Conservation (phyloP, 305 asterid genomes). For the Andrographis paniculata region DNA sequence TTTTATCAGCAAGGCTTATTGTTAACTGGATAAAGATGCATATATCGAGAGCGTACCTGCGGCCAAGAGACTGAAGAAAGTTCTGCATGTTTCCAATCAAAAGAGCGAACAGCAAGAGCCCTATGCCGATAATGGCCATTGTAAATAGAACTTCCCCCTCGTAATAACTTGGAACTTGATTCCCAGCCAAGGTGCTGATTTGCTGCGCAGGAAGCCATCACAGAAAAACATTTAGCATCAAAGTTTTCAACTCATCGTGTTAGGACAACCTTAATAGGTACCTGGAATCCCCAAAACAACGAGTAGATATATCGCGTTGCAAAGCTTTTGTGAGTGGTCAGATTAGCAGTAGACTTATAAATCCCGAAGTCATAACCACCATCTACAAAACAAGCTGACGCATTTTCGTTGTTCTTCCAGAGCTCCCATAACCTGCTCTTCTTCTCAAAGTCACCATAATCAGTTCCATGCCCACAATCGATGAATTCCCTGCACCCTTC, state of each 20-base stretch:
- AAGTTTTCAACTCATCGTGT: too few species aligned
- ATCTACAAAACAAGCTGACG: conserved; percentile 51
- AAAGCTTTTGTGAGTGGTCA: conserved; percentile 40
- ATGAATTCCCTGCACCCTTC: conserved; percentile 35
- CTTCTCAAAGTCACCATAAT: conserved; percentile 13
- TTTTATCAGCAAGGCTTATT: too few species aligned
- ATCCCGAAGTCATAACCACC: conserved; percentile 57
- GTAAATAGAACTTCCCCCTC: conserved; percentile 82
- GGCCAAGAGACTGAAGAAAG: conserved; percentile 83
- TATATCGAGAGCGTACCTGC: conserved; percentile 42
- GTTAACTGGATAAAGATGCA: background rate
- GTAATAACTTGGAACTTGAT: conserved; percentile 73
- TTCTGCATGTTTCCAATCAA: conserved; percentile 87
- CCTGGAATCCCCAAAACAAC: conserved; percentile 81
- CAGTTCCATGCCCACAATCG: conserved; percentile 70
- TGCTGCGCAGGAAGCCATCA: conserved; percentile 52
- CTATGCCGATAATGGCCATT: conserved; percentile 68
- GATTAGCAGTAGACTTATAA: conserved; percentile 45
- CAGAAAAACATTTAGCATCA: too few species aligned
- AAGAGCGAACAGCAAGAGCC: conserved; percentile 79
- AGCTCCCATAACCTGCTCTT: conserved; percentile 31
- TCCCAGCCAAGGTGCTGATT: conserved; percentile 84
- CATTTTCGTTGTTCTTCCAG: conserved; percentile 46
- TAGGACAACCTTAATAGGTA: too few species aligned
- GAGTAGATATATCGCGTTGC: conserved; percentile 64